phyloP scores from a whole-genome alignment of 2,329 filamentous ascomycete species.

The Coniochaeta sp. region DNA sequence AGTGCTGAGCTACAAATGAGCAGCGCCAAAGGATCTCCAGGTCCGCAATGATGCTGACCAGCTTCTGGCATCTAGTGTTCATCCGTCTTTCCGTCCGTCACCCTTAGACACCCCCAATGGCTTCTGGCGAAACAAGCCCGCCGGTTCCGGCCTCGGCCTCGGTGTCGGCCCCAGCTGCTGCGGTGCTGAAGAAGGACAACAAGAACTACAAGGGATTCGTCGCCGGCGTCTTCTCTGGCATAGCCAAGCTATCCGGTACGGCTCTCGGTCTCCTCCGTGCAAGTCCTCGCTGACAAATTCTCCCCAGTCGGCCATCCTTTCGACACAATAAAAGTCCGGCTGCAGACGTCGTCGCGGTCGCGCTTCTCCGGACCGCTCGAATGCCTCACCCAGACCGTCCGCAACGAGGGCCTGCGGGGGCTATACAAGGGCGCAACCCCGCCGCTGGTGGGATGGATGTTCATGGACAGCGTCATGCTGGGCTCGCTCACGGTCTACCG shows the following conservation, averaged over 20 bases:
- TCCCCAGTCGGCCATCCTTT: slow-evolving; percentile 63
- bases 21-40: neutral
- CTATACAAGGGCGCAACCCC: slow-evolving; percentile 94
- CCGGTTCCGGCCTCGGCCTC: slow-evolving; percentile 2
- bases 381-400: slow-evolving; percentile 76
- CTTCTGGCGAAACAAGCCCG: slow-evolving; percentile 2
- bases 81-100: neutral
- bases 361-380: slow-evolving; percentile 83
- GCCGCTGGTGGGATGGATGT: slow-evolving; percentile 94
- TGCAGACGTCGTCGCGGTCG: slow-evolving; percentile 73
- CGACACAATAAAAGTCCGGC: slow-evolving; percentile 92
- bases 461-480: slow-evolving; percentile 90
- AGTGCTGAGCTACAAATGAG: neutral
- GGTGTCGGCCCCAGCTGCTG: slow-evolving; percentile 3
- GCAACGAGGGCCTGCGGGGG: slow-evolving; percentile 75
- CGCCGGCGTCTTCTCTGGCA: slow-evolving; percentile 89
- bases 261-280: neutral
- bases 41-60: neutral
- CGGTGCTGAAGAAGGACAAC: slow-evolving; percentile 12
- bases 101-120: neutral
- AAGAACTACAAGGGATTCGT: slow-evolving; percentile 92
- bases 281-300: neutral
- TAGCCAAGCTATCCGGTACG: slow-evolving; percentile 73
- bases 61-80: neutral
- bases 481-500: slow-evolving; percentile 89